A percentile compares a stretch with the other conserved stretches of the same genome.
phyloP scores from a whole-genome alignment of 345 rosid species.

The Boechera stricta region DNA sequence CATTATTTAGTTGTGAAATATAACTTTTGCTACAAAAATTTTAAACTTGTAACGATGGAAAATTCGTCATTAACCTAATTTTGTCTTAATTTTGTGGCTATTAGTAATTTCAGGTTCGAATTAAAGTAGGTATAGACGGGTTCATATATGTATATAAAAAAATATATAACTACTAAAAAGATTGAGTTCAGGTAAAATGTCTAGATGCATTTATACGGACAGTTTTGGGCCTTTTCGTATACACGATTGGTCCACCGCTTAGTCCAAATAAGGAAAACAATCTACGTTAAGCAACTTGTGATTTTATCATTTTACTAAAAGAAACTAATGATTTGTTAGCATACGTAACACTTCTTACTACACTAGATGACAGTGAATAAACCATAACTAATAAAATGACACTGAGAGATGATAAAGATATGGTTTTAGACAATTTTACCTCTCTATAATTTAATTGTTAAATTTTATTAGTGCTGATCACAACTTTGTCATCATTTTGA shows the following conservation, averaged over 20 bases:
- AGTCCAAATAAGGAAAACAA: background rate
- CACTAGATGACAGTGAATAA: too few relatives aligned
- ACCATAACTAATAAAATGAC: background rate
- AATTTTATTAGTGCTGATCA: too few relatives aligned
- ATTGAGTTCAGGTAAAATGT: background rate
- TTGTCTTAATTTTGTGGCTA: background rate
- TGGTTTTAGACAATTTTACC: background rate
- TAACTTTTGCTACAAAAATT: too few relatives aligned
- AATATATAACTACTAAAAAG: too few relatives aligned
- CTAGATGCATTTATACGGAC: background rate
- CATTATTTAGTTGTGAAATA: too few relatives aligned
- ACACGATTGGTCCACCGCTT: background rate
- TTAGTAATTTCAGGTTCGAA: background rate
- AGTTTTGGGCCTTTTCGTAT: background rate
- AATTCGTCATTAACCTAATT: background rate
- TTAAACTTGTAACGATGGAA: background rate
- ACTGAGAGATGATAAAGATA: background rate
- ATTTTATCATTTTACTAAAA: background rate
- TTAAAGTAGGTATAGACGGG: background rate
- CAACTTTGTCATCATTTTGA: background rate
- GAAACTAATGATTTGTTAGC: background rate
- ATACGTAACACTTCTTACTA: background rate
- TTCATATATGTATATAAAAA: background rate
- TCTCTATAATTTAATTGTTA: background rate
- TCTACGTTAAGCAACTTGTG: background rate